Conservation (phyloP, 257 asterid genomes). For the Nemophila menziesii region DNA sequence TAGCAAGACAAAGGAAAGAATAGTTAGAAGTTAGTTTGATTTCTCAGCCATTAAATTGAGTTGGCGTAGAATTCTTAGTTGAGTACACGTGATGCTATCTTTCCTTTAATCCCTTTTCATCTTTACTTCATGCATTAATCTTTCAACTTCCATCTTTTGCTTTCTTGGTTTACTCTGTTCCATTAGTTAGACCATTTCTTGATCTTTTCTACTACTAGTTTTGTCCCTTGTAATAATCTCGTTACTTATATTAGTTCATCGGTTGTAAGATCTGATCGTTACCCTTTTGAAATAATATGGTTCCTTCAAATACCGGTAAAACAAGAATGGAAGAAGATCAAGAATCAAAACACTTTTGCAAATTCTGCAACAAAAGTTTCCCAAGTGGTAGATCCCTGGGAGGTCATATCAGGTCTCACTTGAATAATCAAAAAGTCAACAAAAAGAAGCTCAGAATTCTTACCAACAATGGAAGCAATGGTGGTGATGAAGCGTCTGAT, state of each 20-base stretch:
- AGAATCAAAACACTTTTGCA: constrained; percentile 42
- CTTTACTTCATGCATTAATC: background rate
- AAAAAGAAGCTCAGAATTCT: constrained; percentile 41
- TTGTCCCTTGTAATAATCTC: background rate
- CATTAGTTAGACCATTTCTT: background rate
- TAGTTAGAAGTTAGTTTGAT: constrained; percentile 23
- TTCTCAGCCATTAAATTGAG: constrained; percentile 19
- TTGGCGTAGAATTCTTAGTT: constrained; percentile 25
- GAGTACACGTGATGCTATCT: constrained; percentile 37
- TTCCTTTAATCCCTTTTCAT: background rate
- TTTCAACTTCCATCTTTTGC: constrained; percentile 8
- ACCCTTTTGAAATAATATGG: too few species aligned
- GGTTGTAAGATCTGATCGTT: too few species aligned
- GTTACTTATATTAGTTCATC: too few species aligned
- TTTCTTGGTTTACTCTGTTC: constrained; percentile 5
- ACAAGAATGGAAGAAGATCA: constrained; percentile 35
- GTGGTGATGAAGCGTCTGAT: background rate
- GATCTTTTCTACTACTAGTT: constrained; percentile 5
- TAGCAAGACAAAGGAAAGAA: constrained; percentile 42
- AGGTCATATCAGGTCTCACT: constrained; percentile 84
- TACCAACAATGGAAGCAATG: constrained; percentile 1
- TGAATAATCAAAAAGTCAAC: constrained; percentile 24
- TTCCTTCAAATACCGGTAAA: too few species aligned
- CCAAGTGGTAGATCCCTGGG: constrained; percentile 57
- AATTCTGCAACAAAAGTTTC: constrained; percentile 52